Evolutionary conservation across 345 rosid genomes (phyloP), one percentile per base, ranked within the genome.

Genomic region (Salix suchowensis): DNA sequence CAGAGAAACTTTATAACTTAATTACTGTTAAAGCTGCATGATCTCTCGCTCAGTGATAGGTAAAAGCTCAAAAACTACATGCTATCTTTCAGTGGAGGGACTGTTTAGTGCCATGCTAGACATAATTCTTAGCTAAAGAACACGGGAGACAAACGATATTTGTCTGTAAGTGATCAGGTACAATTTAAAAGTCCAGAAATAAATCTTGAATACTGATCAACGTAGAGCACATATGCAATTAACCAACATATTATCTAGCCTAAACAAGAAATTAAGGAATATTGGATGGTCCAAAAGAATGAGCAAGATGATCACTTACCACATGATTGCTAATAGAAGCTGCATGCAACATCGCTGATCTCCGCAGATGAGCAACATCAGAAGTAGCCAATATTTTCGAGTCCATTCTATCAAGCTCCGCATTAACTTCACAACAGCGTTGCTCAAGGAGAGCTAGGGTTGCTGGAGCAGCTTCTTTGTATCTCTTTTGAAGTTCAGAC

Each of bases 361-460:
- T 88, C 71, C 98, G 84, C 81, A 96, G 91, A 81, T 91, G 88
- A 81, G 97, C 85, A 79, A 93, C 92, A 79, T 96, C 97, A 37
- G 98, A 96, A 85, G 99, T 93, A 68, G 97, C 91, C 72, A 87
- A 84, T 61, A 96, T 87, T 78, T 91, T 91, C 52, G 86, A 88
- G 74, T 92, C 95, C 91, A 94, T 86, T 68, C 84, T 86, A 34
- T 84, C 78, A 68, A 96, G 78, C 82, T 96, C 97, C 13, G 76
- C 74, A 8, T 77, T 76, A 71, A 96, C 88, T 85, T 93, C 98
- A 75, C 84, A 72, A 77, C 98, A 92, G 2, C 97, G 93, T 79
- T 93, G 92, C 82, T 96, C 98, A 79, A 96, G 97, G 86, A 93
- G 86, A 80, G 97, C 99, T 70, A 96, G 92, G 70, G 98, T 96